Conservation (phyloP, 169 alveolate genomes). For the Ichthyophthirius multifiliis region DNA sequence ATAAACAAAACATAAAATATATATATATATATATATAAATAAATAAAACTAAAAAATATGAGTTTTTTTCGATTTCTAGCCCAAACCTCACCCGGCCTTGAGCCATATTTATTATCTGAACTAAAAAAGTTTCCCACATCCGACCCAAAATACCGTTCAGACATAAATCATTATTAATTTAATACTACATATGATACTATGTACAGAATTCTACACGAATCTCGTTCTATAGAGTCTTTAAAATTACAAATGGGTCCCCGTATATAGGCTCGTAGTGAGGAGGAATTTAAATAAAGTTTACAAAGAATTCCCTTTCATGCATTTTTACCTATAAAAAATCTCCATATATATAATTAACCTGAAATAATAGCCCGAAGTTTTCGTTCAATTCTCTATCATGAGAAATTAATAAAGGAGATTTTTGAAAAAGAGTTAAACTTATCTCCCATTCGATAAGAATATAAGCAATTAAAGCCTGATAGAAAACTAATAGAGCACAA, state of each 20-base stretch:
- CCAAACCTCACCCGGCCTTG: constrained; percentile 32
- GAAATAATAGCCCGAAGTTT: neutral
- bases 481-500: neutral
- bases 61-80: constrained; percentile 28
- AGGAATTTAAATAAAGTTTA: constrained; percentile 26
- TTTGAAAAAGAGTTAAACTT: constrained; percentile 4
- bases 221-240: constrained; percentile 15
- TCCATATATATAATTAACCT: constrained; percentile 2
- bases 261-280: constrained; percentile 24
- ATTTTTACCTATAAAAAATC: constrained; percentile 15
- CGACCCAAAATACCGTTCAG: neutral
- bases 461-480: neutral
- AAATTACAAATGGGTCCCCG: constrained; percentile 18
- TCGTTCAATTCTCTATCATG: constrained; percentile 13
- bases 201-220: constrained; percentile 10
- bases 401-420: neutral
- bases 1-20: no score
- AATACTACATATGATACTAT: constrained; percentile 2
- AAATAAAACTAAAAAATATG: no score
- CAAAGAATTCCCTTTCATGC: constrained; percentile 17
- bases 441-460: neutral
- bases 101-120: constrained; percentile 7
- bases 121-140: neutral
- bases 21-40: no score
- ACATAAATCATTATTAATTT: constrained; percentile 7